These are phyloP conservation scores for Auricularia sp. DNA, from an alignment of 768 basidiomycete genomes.

Conservation along the genomic window DNA sequence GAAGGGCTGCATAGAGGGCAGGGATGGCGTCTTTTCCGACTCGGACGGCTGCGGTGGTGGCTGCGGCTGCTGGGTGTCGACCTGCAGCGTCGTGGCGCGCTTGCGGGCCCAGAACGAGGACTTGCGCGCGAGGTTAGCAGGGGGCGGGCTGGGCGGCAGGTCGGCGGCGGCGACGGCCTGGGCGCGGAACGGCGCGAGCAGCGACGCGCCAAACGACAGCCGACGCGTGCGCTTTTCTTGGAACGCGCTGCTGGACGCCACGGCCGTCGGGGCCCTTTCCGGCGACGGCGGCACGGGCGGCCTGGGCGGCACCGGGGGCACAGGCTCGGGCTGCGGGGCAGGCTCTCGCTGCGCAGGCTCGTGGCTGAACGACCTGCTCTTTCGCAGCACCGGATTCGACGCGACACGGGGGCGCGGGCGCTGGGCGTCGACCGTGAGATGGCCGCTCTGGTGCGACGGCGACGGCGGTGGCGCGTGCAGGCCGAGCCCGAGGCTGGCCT, in stretches of 20 bases:
- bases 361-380: neutral
- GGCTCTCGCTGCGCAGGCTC: neutral
- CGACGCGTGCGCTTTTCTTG: neutral
- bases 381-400: neutral
- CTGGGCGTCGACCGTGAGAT: neutral
- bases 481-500: slow-evolving; percentile 49
- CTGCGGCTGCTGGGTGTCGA: neutral
- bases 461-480: slow-evolving; percentile 22
- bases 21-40: slow-evolving; percentile 10
- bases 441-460: neutral
- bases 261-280: neutral
- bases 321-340: neutral
- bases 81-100: neutral
- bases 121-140: neutral
- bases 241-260: neutral
- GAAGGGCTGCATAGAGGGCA: slow-evolving; percentile 31
- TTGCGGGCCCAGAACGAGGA: neutral
- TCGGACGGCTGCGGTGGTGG: neutral
- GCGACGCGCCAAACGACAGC: neutral
- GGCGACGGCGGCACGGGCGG: neutral
- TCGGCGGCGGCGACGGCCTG: neutral
- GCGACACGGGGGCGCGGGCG: neutral
- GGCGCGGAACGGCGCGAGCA: neutral
- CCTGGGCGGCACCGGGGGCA: no score
- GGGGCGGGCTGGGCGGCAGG: neutral